Base-by-base conservation (phyloP, 2,329 filamentous ascomycete genomes). In the Cryphonectria carpinicola region DNA sequence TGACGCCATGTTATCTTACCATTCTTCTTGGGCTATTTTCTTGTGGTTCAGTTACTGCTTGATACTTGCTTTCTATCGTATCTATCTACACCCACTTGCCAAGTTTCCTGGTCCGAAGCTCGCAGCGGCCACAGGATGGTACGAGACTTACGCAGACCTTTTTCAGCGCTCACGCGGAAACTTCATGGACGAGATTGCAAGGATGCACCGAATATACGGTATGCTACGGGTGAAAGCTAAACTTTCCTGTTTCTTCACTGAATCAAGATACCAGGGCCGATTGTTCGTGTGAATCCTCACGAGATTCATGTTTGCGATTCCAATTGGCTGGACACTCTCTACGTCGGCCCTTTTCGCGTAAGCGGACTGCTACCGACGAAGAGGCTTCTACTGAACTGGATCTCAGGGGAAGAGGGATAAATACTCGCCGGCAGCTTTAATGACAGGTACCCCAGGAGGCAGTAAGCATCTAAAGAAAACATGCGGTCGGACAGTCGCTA, bases 41-140 rank as follows among this genome's bases (percentile, higher is more conserved):
- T 49, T 49, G 17, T 49, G 43, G 43, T 49, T 49, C 17, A 49
- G 43, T 49, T 49, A 49, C 43, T 49, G 17, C 43, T 49, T 4
- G 43, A 49, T 49, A 49, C 11, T 49, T 49, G 43, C 43, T 49
- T 49, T 49, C 43, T 49, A 49, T 19, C 43, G 8, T 22, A 49
- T 19, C 43, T 49, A 49, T 49, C 43, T 49, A 49, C 43, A 49
- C 43, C 8, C 43, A 17, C 63, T 65, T 41, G 46, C 63, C 28
- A 65, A 52, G 32, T 65, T 65, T 32, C 63, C 63, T 6, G 63
- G 41, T 13, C 63, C 63, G 32, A 65, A 65, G 63, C 63, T 65
- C 22, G 41, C 63, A 25, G 63, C 63, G 28, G 35, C 63, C 19
- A 65, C 63, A 0, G 8, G 28, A 25, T 65, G 63, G 63, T 65